Evolutionary conservation across 2,329 filamentous ascomycete species (phyloP), one percentile per base, ranked within the genome.

Genomic region (Pseudopithomyces chartarum): DNA sequence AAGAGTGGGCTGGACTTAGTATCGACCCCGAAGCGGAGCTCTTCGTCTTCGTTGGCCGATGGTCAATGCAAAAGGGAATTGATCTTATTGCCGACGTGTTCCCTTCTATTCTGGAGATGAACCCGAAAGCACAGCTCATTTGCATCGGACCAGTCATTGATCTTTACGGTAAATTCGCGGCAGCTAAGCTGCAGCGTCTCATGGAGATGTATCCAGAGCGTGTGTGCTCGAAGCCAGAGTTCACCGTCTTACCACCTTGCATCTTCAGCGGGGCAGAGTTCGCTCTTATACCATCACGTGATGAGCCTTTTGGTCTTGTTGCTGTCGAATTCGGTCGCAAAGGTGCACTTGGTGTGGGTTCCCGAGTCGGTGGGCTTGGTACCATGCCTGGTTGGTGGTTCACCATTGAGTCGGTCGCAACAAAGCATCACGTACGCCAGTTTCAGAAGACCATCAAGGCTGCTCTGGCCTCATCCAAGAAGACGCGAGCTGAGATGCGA

Each of bases 381-480:
- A 84, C 87, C 67, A 89, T 89, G 86, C 87, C 87, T 19, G 87
- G 87, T 22, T 89, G 86, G 83, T 89, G 87, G 87, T 89, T 85
- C 70, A 88, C 87, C 0, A 84, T 89, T 54, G 87, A 89, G 69
- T 87, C 85, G 0, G 86, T 82, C 6, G 84, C 84, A 1, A 87
- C 86, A 0, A 81, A 81, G 42, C 87, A 89, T 75, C 74, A 88
- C 42, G 78, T 89, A 52, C 82, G 84, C 44, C 87, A 89, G 67
- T 89, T 89, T 78, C 86, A 85, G 69, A 79, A 81, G 60, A 85
- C 87, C 12, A 88, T 89, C 59, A 76, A 84, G n/a, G 81, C 81
- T 50, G 87, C 87, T 1, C 70, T 89, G 52, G 82, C 79, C 52
- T 87, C 85, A 1, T 84, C 84, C 61, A 74, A 75, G 13, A 78